Base-by-base conservation (phyloP, 2,329 filamentous ascomycete species). In the Neonectria faginata region DNA sequence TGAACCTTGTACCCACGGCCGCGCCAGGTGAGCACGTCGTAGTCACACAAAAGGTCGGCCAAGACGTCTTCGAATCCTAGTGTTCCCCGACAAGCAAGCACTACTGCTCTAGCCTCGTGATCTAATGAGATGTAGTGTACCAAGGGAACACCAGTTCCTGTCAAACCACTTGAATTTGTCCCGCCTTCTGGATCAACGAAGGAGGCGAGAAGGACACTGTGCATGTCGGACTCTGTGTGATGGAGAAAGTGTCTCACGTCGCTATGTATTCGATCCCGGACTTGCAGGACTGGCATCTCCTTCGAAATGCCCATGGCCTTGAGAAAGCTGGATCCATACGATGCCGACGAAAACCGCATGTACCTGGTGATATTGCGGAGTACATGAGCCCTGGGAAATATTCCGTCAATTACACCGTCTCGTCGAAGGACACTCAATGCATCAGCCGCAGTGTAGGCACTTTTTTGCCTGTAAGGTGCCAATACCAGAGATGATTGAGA, bases 61-160 rank as follows among this genome's bases (percentile, higher is more conserved):
- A 93, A 79, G 25, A 92, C 86, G 73, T 93, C 91, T 71, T 92
- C 90, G 65, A 92, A 92, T 0, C 91, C 91, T 42, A 92, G 81
- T 0, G 91, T 93, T 2, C 91, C 91, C 41, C 91, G 86, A 55
- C 91, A 91, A 1, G 90, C 89, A n/a, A 93, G 80, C 0, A 93
- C 90, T 0, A 93, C 88, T 0, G 91, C 90, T 71, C 89, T 90
- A 2, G 90, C 90, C 56, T 90, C 88, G 72, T 91, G 89, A 69
- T 93, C 91, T 0, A 93, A 79, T 2, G 89, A 89, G 39, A 93
- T 86, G 70, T 92, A 93, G 76, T 93, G 91, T 2, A 92, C 90
- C 18, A 93, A 82, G 1, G 91, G 91, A 60, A 92, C 85, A 0
- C 89, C 89, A 0, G 87, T 89, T 39, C 87, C 86, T 2, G 87